Percentiles rank a stretch among this genome's conserved stretches.
Evolutionary conservation across 768 basidiomycete species (phyloP).

Genomic region (Tricholoma matsutake): DNA sequence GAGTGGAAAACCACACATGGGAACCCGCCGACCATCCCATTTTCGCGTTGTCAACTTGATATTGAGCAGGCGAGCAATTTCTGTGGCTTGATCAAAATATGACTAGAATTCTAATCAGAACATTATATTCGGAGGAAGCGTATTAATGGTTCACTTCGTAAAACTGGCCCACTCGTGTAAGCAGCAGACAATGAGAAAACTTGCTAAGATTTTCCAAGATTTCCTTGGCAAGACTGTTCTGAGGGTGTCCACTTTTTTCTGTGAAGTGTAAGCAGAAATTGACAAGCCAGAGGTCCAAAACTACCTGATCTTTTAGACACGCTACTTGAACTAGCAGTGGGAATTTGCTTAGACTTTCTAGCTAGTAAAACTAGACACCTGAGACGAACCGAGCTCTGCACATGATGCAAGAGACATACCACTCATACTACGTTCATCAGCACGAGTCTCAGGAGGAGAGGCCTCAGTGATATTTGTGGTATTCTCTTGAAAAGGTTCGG

Average conservation of each 20-base stretch:
- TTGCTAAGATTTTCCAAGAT: constrained; percentile 67
- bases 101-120: constrained; percentile 51
- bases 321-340: neutral
- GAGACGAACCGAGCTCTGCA: neutral
- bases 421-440: neutral
- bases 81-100: constrained; percentile 87
- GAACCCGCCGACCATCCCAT: constrained; percentile 66
- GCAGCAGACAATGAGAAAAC: constrained; percentile 85
- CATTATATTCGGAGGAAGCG: neutral
- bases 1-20: constrained; percentile 92
- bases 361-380: neutral
- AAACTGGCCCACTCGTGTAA: constrained; percentile 93
- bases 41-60: constrained; percentile 80
- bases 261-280: neutral
- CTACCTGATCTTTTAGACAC: neutral
- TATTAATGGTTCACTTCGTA: constrained; percentile 66
- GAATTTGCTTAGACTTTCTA: neutral
- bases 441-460: neutral
- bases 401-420: neutral
- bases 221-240: constrained; percentile 58
- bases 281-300: neutral
- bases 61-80: constrained; percentile 71
- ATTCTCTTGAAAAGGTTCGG: neutral
- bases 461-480: neutral
- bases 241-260: constrained; percentile 22